Evolutionary conservation across 2,329 filamentous ascomycete species (phyloP), one percentile per base, ranked within the genome.

Genomic region (Ilyonectria destructans): DNA sequence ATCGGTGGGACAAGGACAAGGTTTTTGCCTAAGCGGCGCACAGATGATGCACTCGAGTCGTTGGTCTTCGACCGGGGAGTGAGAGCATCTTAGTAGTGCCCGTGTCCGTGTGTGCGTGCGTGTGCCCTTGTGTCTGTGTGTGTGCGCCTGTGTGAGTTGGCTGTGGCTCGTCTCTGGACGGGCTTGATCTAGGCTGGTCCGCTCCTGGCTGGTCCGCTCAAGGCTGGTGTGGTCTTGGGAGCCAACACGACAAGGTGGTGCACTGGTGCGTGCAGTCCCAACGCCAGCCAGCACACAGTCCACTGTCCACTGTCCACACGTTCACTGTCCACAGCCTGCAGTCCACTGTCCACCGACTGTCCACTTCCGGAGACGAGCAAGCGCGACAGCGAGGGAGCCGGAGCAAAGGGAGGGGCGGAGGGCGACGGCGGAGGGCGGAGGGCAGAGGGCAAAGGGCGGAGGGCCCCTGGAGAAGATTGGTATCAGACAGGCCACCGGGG

Each of bases 1-100:
- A 58, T 45, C 35, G 46, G 64, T 52, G 58, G 54, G 58, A 67
- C 62, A 51, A 65, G 29, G n/a, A 60, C 29, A 64, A 56, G 21
- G 19, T 31, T 58, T 59, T 23, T 17, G 26, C 54, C 51, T 51
- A 56, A 46, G 54, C 54, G n/a, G 55, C 37, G 58, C 64, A 55
- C 26, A 37, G 52, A 31, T 43, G 52, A 33, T 37, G 31, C 23
- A 55, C 52, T 68, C 29, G 48, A 58, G 37, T 55, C 33, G 35
- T 58, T 15, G 19, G 52, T 48, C 23, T 46, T 55, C 37, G 26
- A 49, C 55, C 31, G 63, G 58, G 52, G 37, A 63, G 43, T 37
- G 33, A 46, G 46, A 58, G 46, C 55, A 57, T 60, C 54, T 66
- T 59, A 21, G 40, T 43, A 46, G 58, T 54, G 58, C 31, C 17